Evolutionary conservation across 1,284 basidiomycete genomes (phyloP).

Genomic region (Microstroma glucosiphilum): DNA sequence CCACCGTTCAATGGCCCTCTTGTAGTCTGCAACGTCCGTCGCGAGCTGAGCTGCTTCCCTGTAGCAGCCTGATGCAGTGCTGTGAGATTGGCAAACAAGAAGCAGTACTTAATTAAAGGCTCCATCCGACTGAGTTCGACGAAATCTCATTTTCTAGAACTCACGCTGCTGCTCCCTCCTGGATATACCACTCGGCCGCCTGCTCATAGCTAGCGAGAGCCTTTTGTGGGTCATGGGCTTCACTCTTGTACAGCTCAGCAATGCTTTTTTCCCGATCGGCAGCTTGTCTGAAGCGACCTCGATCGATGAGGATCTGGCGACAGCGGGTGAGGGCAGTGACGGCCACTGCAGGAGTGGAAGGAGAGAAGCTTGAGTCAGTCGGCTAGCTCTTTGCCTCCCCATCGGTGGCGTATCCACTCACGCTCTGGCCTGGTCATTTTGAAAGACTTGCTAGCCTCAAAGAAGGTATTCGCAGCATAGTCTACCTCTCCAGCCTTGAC

Average conservation of each 20-base stretch:
- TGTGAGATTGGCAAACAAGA: constrained; percentile 1
- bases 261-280: constrained; percentile 87
- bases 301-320: constrained; percentile 72
- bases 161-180: constrained; percentile 92
- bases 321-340: constrained; percentile 81
- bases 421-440: constrained; percentile 43
- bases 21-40: constrained; percentile 78
- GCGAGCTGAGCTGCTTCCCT: constrained; percentile 94
- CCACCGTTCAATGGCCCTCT: constrained; percentile 78
- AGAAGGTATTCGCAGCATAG: constrained; percentile 49
- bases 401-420: constrained; percentile 12
- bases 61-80: constrained; percentile 85
- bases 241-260: constrained; percentile 80
- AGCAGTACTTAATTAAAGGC: neutral
- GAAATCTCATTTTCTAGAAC: constrained; percentile 49
- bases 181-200: constrained; percentile 94
- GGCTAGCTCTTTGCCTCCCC: neutral
- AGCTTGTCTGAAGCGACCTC: constrained; percentile 90
- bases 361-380: too few species aligned
- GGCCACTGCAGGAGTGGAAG: constrained; percentile 62
- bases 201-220: constrained; percentile 86
- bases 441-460: constrained; percentile 49
- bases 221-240: constrained; percentile 63
- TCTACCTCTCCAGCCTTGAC: constrained; percentile 44
- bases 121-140: neutral